A percentile compares a stretch with the other conserved stretches of the same genome.
Evolutionary conservation across 768 basidiomycete species (phyloP).

Genomic region (Gymnopilus dilepis): DNA sequence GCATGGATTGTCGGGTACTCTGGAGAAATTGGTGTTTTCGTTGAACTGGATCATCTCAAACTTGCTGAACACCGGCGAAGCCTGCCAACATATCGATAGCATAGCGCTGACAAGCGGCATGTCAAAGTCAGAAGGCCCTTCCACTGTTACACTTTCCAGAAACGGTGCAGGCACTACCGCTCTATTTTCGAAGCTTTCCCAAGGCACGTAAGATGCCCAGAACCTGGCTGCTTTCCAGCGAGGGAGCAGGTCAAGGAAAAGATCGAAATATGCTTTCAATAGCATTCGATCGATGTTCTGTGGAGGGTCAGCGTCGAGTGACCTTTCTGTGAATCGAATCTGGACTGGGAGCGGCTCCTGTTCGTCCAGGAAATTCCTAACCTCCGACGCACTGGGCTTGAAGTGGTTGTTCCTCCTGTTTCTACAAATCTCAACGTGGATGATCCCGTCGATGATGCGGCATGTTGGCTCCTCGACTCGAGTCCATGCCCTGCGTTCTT

Average conservation of each 20-base stretch:
- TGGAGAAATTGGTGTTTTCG: not conserved
- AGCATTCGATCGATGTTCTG: not conserved
- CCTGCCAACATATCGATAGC: constrained; percentile 1
- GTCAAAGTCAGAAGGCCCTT: constrained; percentile 9
- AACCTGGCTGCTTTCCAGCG: constrained; percentile 5
- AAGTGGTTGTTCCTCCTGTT: not conserved
- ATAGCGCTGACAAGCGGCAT: not conserved
- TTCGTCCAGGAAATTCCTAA: not conserved
- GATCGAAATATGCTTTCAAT: constrained; percentile 7
- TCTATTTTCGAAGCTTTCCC: constrained; percentile 2
- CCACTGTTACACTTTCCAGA: constrained; percentile 1
- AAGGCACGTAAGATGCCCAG: constrained; percentile 11
- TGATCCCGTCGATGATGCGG: not conserved
- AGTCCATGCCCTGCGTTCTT: not conserved
- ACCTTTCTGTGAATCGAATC: constrained; percentile 7
- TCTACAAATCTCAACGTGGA: not conserved
- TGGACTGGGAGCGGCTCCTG: not conserved
- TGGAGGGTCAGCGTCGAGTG: not conserved
- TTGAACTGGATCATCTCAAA: constrained; percentile 10
- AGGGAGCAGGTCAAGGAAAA: constrained; percentile 9
- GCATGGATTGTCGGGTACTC: not conserved
- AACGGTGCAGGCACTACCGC: not conserved
- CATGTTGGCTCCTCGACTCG: not conserved
- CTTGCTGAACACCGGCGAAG: constrained; percentile 3
- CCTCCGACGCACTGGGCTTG: not conserved